phyloP scores from a whole-genome alignment of 2,329 filamentous ascomycete species.

The Xylariomycetidae sp. region DNA sequence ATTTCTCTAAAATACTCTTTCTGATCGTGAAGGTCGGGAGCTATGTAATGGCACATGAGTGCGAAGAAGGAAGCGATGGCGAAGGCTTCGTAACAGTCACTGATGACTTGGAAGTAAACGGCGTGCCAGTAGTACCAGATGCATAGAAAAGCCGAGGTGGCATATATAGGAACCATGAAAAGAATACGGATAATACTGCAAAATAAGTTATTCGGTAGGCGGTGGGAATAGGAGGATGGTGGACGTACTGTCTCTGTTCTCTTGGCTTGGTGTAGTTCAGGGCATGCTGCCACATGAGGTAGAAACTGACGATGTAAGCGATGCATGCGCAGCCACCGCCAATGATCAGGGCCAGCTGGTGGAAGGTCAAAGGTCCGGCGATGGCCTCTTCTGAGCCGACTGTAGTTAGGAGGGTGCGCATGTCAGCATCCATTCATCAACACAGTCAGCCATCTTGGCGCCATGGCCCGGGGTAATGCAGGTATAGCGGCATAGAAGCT shows the following conservation, averaged over 20 bases:
- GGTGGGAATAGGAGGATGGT: too few relatives aligned
- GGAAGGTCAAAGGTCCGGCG: slow-evolving; percentile 47
- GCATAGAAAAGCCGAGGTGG: slow-evolving; percentile 67
- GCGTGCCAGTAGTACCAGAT: slow-evolving; percentile 71
- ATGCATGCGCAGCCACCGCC: slow-evolving; percentile 44
- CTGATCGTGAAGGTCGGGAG: slow-evolving; percentile 71
- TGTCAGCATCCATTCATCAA: too few relatives aligned
- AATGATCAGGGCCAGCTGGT: slow-evolving; percentile 49
- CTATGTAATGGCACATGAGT: slow-evolving; percentile 75
- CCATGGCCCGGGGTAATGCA: slow-evolving; percentile 17
- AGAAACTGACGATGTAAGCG: slow-evolving; percentile 49
- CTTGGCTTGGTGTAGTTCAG: slow-evolving; percentile 55
- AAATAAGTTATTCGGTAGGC: too few relatives aligned
- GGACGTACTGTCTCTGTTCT: slow-evolving; percentile 49
- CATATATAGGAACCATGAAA: slow-evolving; percentile 82
- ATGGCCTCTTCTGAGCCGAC: slow-evolving; percentile 45
- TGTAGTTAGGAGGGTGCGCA: slow-evolving; percentile 20
- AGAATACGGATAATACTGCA: slow-evolving; percentile 75
- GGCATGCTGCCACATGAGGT: slow-evolving; percentile 55
- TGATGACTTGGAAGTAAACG: slow-evolving; percentile 75
- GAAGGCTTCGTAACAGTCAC: slow-evolving; percentile 86
- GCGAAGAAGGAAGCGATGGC: slow-evolving; percentile 85
- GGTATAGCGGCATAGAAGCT: slow-evolving; percentile 14
- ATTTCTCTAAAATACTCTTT: slow-evolving; percentile 75
- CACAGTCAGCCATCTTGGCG: too few relatives aligned